A percentile compares a stretch with the other conserved stretches of the same genome.
Conservation (phyloP, 768 basidiomycete genomes). For the Galerina sulciceps region DNA sequence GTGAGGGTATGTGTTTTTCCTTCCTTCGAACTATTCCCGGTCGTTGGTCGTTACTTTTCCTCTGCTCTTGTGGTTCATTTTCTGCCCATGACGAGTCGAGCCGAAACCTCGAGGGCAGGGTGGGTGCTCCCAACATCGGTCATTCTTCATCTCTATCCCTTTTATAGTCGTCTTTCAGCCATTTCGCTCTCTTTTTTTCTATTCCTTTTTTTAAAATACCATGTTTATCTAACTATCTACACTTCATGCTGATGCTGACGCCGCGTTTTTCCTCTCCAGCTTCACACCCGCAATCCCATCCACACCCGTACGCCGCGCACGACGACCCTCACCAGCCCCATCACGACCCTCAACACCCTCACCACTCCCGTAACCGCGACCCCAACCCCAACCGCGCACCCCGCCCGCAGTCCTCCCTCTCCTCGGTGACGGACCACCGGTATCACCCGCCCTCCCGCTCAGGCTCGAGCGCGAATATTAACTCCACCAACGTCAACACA, state of each 20-base stretch:
- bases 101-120: too few relatives aligned
- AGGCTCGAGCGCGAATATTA: not conserved
- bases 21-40: too few relatives aligned
- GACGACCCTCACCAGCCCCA: not conserved
- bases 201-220: too few relatives aligned
- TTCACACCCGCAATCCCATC: not conserved
- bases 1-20: not conserved
- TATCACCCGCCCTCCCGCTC: not conserved
- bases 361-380: too few relatives aligned
- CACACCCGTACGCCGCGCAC: not conserved
- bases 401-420: slow-evolving; percentile 3
- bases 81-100: too few relatives aligned
- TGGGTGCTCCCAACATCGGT: too few relatives aligned
- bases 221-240: not conserved
- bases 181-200: not conserved
- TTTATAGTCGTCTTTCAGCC: too few relatives aligned
- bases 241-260: not conserved
- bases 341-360: slow-evolving; percentile 21
- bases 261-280: not conserved
- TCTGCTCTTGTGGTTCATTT: not conserved
- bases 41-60: too few relatives aligned
- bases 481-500: not conserved
- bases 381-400: slow-evolving; percentile 2
- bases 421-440: not conserved
- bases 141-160: too few relatives aligned